A percentile compares a stretch with the other conserved stretches of the same genome.
Evolutionary conservation across 208 protist genomes (phyloP).

Genomic region (Leishmania martiniquensis): DNA sequence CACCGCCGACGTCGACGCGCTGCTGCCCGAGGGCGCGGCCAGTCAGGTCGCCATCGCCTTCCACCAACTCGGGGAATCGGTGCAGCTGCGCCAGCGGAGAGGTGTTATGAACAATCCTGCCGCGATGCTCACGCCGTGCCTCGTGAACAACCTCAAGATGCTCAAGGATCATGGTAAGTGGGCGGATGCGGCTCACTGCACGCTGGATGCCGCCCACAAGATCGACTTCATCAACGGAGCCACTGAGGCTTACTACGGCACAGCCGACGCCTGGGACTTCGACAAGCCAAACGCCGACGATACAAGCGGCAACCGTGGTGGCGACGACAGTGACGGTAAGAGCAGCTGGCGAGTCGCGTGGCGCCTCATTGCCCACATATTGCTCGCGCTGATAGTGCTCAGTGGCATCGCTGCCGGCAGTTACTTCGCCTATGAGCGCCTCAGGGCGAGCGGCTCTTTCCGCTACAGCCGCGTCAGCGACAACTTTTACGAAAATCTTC

Average conservation of each 20-base stretch:
- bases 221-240: conserved; percentile 45
- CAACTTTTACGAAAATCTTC: conserved; percentile 59
- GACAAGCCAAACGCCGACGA: conserved; percentile 46
- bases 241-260: conserved; percentile 40
- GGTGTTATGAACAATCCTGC: conserved; percentile 32
- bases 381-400: conserved; percentile 22
- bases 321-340: not conserved
- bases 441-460: conserved; percentile 9
- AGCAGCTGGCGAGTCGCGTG: not conserved
- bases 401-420: conserved; percentile 6
- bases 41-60: conserved; percentile 25
- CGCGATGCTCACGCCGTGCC: conserved; percentile 31
- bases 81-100: conserved; percentile 23
- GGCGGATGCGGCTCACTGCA: conserved; percentile 33
- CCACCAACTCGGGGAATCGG: not conserved
- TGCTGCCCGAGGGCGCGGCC: conserved; percentile 31
- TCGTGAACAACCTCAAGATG: conserved; percentile 38
- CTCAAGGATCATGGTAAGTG: conserved; percentile 24
- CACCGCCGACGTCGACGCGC: conserved; percentile 35
- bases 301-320: conserved; percentile 15
- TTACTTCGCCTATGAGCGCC: conserved; percentile 18
- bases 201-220: conserved; percentile 7
- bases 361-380: not conserved
- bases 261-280: conserved; percentile 58
- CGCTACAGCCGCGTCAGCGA: conserved; percentile 37